A percentile compares a stretch with the other conserved stretches of the same genome.
Conservation (phyloP, 352 stramenopile species). For the Globisporangium paroecandrum region DNA sequence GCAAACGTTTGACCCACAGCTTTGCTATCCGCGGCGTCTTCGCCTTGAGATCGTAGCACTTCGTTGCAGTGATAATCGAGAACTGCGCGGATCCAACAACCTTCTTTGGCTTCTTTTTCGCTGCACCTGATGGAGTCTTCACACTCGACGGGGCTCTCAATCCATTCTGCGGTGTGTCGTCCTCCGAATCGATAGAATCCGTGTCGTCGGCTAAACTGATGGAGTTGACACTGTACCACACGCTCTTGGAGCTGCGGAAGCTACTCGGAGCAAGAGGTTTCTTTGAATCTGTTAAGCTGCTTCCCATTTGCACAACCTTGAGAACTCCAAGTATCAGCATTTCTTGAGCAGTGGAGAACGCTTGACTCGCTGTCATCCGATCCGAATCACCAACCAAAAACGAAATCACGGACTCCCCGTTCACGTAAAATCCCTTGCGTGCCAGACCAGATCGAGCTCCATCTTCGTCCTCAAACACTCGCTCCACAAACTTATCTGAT, state of each 20-base stretch:
- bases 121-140: constrained; percentile 20
- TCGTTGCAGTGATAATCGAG: constrained; percentile 82
- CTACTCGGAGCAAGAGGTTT: constrained; percentile 27
- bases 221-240: constrained; percentile 81
- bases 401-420: constrained; percentile 68
- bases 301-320: constrained; percentile 33
- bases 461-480: constrained; percentile 30
- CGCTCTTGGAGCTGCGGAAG: constrained; percentile 75
- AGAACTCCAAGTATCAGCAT: constrained; percentile 72
- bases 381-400: constrained; percentile 67
- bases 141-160: constrained; percentile 22
- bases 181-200: constrained; percentile 67
- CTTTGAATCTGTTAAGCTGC: constrained; percentile 6
- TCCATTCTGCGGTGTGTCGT: constrained; percentile 30
- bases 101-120: constrained; percentile 16
- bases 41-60: constrained; percentile 83
- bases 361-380: constrained; percentile 53
- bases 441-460: constrained; percentile 29
- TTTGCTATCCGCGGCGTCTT: constrained; percentile 70
- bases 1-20: constrained; percentile 64
- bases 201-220: constrained; percentile 71
- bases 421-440: constrained; percentile 73
- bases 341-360: constrained; percentile 69
- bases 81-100: constrained; percentile 70
- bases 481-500: constrained; percentile 60